A percentile compares a stretch with the other conserved stretches of the same genome.
phyloP scores from a whole-genome alignment of 768 basidiomycete genomes.

The Chalciporus pseudorubinellus region DNA sequence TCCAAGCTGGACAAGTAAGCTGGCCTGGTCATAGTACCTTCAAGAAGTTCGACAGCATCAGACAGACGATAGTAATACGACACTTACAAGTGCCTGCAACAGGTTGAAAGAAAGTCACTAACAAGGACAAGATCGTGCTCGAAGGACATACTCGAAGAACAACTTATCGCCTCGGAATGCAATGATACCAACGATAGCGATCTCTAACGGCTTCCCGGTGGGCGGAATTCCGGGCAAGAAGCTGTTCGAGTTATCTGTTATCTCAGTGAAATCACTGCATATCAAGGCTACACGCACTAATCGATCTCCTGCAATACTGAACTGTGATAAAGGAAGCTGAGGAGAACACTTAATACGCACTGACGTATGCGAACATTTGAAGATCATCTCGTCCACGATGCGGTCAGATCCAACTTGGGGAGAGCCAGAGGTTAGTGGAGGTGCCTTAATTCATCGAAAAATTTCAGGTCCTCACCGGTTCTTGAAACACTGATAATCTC shows the following conservation, averaged over 20 bases:
- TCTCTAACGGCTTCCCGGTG: constrained; percentile 38
- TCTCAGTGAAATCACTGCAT: neutral
- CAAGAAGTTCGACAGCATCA: neutral
- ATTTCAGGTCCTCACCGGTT: constrained; percentile 30
- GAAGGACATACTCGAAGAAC: constrained; percentile 41
- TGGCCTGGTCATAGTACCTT: constrained; percentile 53
- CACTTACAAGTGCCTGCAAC: constrained; percentile 20
- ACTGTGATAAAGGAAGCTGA: neutral
- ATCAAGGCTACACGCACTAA: constrained; percentile 27
- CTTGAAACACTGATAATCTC: constrained; percentile 41
- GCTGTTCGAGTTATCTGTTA: constrained; percentile 12
- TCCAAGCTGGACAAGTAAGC: constrained; percentile 43
- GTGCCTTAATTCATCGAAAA: neutral
- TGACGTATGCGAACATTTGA: constrained; percentile 40
- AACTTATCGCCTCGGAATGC: constrained; percentile 50
- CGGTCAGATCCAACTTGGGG: constrained; percentile 40
- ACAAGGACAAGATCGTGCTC: neutral
- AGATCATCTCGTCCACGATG: constrained; percentile 48
- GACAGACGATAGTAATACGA: neutral
- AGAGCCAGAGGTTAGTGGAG: neutral
- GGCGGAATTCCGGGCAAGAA: constrained; percentile 36
- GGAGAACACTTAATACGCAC: constrained; percentile 14
- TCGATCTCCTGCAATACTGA: constrained; percentile 37
- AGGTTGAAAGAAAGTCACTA: neutral
- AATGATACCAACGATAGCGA: constrained; percentile 44